Evolutionary conservation across 1,284 basidiomycete species (phyloP).

Genomic region (Inonotus obliquus): DNA sequence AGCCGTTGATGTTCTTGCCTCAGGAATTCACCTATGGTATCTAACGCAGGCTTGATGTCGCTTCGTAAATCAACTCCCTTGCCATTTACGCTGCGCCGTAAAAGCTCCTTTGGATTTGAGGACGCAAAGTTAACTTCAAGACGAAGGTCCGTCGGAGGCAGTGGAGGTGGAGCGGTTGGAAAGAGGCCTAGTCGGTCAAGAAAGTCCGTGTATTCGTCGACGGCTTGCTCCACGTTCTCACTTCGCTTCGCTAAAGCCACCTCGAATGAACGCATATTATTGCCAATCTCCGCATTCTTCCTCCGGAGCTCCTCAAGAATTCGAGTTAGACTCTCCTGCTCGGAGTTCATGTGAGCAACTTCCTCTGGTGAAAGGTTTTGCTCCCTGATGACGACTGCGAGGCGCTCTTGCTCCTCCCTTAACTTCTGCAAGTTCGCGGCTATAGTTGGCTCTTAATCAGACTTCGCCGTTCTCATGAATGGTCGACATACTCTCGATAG

Average conservation of each 20-base stretch:
- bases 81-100: constrained; percentile 27
- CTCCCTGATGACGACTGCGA: constrained; percentile 63
- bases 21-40: constrained; percentile 62
- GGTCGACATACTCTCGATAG: constrained; percentile 27
- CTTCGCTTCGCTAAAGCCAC: constrained; percentile 73
- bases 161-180: constrained; percentile 62
- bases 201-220: constrained; percentile 70
- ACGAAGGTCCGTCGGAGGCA: constrained; percentile 63
- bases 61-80: constrained; percentile 62
- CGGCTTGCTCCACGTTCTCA: constrained; percentile 71
- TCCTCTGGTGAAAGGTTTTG: constrained; percentile 87
- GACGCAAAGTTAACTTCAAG: constrained; percentile 73
- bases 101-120: constrained; percentile 58
- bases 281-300: constrained; percentile 69
- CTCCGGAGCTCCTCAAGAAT: constrained; percentile 71
- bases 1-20: constrained; percentile 67
- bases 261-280: constrained; percentile 68
- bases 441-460: constrained; percentile 26
- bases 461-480: constrained; percentile 5
- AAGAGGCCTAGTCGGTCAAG: constrained; percentile 71
- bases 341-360: constrained; percentile 80
- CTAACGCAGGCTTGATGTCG: constrained; percentile 68
- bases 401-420: constrained; percentile 55
- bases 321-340: constrained; percentile 68
- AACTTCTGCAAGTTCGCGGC: constrained; percentile 56